Conservation (phyloP, 331 rosid genomes). For the Quercus tomentella region DNA sequence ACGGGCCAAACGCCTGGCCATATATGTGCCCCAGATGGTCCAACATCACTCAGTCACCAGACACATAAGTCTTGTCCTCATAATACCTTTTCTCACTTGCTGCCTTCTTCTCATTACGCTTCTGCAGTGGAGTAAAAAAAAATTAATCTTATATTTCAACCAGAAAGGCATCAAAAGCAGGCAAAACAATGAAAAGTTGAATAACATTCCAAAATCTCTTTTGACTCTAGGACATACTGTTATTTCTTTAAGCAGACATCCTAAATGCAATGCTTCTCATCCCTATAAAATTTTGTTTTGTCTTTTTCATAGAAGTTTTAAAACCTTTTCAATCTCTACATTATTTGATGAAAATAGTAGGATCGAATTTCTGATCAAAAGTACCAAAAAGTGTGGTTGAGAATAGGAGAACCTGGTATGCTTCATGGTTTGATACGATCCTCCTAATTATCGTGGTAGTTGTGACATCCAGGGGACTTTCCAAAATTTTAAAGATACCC, state of each 20-base stretch:
- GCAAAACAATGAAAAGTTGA: neutral
- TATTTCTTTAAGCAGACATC: neutral
- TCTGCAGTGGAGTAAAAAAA: slow-evolving; percentile 36
- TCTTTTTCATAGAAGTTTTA: neutral
- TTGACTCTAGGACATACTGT: neutral
- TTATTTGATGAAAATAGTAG: neutral
- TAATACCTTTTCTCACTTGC: slow-evolving; percentile 86
- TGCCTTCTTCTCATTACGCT: slow-evolving; percentile 82
- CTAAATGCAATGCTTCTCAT: neutral
- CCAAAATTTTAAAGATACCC: slow-evolving; percentile 80
- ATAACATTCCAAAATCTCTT: neutral
- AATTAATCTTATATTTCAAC: neutral
- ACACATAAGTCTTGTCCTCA: slow-evolving; percentile 51
- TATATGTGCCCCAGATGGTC: slow-evolving; percentile 16
- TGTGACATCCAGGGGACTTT: slow-evolving; percentile 74
- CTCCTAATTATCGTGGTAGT: slow-evolving; percentile 89
- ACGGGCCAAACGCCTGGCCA: neutral
- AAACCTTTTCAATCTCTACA: neutral
- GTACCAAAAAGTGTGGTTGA: slow-evolving; percentile 6
- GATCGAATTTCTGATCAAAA: neutral
- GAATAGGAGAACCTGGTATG: slow-evolving; percentile 62
- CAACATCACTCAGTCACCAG: slow-evolving; percentile 56
- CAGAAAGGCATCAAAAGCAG: neutral
- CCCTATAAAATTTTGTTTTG: neutral
- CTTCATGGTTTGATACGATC: slow-evolving; percentile 88